Percentiles rank a stretch among this genome's conserved stretches.
Conservation (phyloP, 83 land plant species). For the Picea abies region DNA sequence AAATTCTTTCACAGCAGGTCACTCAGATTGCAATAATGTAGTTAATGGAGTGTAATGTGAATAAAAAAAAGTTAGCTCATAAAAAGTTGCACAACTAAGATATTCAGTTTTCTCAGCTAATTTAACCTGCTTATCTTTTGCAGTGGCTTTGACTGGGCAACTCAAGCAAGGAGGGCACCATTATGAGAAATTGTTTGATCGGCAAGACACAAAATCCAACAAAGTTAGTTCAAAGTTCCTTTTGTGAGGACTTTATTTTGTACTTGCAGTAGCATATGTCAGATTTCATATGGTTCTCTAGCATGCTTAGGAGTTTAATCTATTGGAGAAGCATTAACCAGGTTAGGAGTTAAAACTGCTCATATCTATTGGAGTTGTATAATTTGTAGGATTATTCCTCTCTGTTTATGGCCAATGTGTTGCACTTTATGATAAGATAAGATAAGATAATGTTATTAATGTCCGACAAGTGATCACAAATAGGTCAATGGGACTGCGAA, state of each 20-base stretch:
- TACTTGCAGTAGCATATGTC: not conserved
- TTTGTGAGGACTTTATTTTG: conserved; percentile 8
- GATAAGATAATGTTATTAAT: too few relatives aligned
- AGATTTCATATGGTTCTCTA: not conserved
- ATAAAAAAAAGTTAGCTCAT: too few relatives aligned
- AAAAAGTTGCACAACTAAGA: too few relatives aligned
- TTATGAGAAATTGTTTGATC: conserved; percentile 49
- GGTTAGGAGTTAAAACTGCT: not conserved
- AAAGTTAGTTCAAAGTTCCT: conserved; percentile 37
- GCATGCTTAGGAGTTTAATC: not conserved
- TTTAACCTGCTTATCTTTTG: too few relatives aligned
- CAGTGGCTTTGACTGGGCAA: conserved; percentile 16
- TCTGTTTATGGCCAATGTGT: too few relatives aligned
- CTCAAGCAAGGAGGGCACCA: conserved; percentile 31
- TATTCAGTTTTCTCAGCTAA: too few relatives aligned
- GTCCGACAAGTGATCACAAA: too few relatives aligned
- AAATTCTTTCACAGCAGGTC: not conserved
- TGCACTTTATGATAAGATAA: too few relatives aligned
- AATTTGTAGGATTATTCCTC: too few relatives aligned
- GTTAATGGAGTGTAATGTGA: too few relatives aligned
- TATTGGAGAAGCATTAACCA: too few relatives aligned
- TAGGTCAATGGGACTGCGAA: too few relatives aligned
- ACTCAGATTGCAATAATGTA: not conserved
- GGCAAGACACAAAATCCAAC: conserved; percentile 35
- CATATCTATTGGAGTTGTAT: not conserved